Base-by-base conservation (phyloP, 148 eudicot genomes). In the Amaranthus cruentus region DNA sequence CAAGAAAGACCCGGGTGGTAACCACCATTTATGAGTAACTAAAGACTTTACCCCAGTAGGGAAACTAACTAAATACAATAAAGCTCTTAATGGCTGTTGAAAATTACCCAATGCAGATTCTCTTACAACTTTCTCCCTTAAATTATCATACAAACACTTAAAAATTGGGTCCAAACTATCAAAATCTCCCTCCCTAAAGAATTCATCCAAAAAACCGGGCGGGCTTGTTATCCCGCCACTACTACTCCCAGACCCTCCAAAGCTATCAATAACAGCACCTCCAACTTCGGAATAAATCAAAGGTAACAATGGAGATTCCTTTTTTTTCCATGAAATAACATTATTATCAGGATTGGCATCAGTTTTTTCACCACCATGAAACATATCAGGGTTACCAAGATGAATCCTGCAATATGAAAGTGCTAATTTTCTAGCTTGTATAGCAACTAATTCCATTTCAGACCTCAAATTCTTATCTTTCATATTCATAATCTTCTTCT, bases 1-100 rank as follows among this genome's bases (percentile, higher is more conserved):
- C 83, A 88, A 71, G 78, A 84, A 95, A 10, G 77, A 80, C 49
- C 96, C 87, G 47, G 88, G 86, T 0, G 98, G 97, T 64, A 91
- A 85, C 98, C 98, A 95, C 98, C 98, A 91, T 2, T 77, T 87
- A 71, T 95, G 96, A 81, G 72, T 91, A 73, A 91, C 92, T 69
- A 94, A 78, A 51, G 89, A 81, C 76, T 88, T 90, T 0, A 90
- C 89, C 55, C 91, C 98, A 7, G 81, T 70, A 0, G 97, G 90
- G 80, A 82, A 78, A 66, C 75, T 86, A 76, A 91, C 83, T 80
- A 94, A 81, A 82, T 85, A 81, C 84, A 82, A 62, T 82, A 95
- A 84, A 11, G 90, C 93, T 83, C 93, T 89, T 64, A 95, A 76
- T 5, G 98, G 97, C 89, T 83, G 96, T 89, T 90, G 98, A 76